Conservation (phyloP, 2,329 filamentous ascomycete genomes). For the Simplicillium sp. region DNA sequence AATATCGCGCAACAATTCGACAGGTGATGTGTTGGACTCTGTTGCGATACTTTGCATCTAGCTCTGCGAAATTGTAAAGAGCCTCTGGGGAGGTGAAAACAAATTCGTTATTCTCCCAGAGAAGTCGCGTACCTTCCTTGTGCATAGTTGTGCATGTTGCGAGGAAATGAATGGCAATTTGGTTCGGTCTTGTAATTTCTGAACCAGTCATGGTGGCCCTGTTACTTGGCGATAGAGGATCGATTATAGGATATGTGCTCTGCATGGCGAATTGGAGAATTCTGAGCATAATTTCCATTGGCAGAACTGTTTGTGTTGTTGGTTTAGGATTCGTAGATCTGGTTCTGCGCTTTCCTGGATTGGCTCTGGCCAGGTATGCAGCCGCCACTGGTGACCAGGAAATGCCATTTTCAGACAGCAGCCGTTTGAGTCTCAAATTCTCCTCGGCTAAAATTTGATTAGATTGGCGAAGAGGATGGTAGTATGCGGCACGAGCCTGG, state of each 20-base stretch:
- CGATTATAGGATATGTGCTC: conserved; percentile 39
- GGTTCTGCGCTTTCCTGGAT: conserved; percentile 22
- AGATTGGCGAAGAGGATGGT: conserved; percentile 35
- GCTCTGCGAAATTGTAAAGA: conserved; percentile 37
- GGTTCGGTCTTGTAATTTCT: conserved; percentile 33
- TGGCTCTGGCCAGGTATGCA: conserved; percentile 20
- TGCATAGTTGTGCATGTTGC: conserved; percentile 40
- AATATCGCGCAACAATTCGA: conserved; percentile 45
- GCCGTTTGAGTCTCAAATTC: conserved; percentile 38
- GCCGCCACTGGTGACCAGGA: conserved; percentile 33
- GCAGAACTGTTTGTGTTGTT: conserved; percentile 29
- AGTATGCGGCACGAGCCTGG: conserved; percentile 36
- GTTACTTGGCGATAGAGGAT: conserved; percentile 38
- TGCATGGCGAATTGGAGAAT: conserved; percentile 43
- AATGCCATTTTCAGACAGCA: conserved; percentile 42
- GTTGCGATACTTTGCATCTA: conserved; percentile 31
- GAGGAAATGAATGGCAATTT: conserved; percentile 44
- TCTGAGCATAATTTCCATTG: conserved; percentile 41
- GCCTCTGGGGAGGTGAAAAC: conserved; percentile 43
- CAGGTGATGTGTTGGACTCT: conserved; percentile 36
- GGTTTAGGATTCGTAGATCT: conserved; percentile 17
- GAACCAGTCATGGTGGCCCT: conserved; percentile 30
- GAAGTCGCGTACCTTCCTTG: conserved; percentile 35
- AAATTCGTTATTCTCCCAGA: conserved; percentile 45
- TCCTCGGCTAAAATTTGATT: conserved; percentile 37